phyloP scores from a whole-genome alignment of 768 basidiomycete species.

The Collybia nuda region DNA sequence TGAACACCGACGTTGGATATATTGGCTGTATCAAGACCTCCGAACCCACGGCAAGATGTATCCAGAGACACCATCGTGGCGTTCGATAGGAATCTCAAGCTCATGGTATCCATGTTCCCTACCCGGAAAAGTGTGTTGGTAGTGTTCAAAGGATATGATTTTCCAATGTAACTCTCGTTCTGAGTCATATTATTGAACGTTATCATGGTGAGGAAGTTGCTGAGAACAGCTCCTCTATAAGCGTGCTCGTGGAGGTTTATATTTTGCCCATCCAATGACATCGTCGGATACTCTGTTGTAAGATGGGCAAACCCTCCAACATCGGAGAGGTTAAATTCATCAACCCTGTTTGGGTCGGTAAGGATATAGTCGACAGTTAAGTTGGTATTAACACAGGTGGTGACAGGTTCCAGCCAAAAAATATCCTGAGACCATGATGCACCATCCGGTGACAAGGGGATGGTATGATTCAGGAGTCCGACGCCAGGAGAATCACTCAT shows the following conservation, averaged over 20 bases:
- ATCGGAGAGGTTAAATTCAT: no score
- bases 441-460: conserved; percentile 7
- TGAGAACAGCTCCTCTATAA: conserved; percentile 17
- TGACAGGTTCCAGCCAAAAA: conserved; percentile 21
- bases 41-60: conserved; percentile 15
- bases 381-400: conserved; percentile 19
- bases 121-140: conserved; percentile 1
- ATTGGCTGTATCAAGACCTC: conserved; percentile 16
- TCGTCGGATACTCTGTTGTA: conserved; percentile 7
- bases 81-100: no score
- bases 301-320: conserved; percentile 6
- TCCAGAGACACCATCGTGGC: not conserved
- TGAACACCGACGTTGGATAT: conserved; percentile 18
- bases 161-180: conserved; percentile 11
- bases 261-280: conserved; percentile 18
- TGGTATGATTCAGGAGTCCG: conserved; percentile 16
- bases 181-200: conserved; percentile 14
- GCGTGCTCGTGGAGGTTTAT: conserved; percentile 16
- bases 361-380: conserved; percentile 19
- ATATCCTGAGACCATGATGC: conserved; percentile 19
- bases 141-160: conserved; percentile 6
- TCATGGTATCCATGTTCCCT: not conserved
- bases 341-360: not conserved
- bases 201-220: conserved; percentile 13
- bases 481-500: conserved; percentile 15